Evolutionary conservation across 2,329 filamentous ascomycete genomes (phyloP).

Genomic region (Sclerotinia glacialis): DNA sequence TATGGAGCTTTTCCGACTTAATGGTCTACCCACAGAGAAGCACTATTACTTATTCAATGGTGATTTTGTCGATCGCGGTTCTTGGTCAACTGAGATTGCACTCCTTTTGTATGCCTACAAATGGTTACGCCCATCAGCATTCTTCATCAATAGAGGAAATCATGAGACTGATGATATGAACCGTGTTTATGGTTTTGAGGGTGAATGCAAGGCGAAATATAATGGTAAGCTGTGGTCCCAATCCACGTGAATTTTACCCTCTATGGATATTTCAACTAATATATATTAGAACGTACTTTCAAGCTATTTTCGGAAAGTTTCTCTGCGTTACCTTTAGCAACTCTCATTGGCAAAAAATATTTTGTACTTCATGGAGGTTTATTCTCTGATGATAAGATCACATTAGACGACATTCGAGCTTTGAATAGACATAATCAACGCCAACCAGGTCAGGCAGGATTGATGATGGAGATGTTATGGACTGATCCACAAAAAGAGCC

Average conservation of each 20-base stretch:
- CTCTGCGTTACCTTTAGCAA: conserved; percentile 87
- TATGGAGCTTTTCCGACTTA: conserved; percentile 91
- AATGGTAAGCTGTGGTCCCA: conserved; percentile 62
- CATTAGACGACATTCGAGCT: conserved; percentile 90
- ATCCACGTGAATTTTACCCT: conserved; percentile 25
- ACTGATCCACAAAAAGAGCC: conserved; percentile 87
- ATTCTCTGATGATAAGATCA: conserved; percentile 92
- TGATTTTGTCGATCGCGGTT: conserved; percentile 96
- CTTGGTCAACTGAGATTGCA: conserved; percentile 97
- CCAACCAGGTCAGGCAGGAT: conserved; percentile 85
- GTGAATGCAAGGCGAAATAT: conserved; percentile 97
- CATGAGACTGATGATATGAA: conserved; percentile 99
- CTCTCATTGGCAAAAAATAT: conserved; percentile 85
- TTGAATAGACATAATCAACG: conserved; percentile 86
- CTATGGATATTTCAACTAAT: not conserved
- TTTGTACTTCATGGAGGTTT: conserved; percentile 91
- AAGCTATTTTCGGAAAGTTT: conserved; percentile 98
- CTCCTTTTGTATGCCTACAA: conserved; percentile 94
- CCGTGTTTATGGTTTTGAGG: conserved; percentile 95
- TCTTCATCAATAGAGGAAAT: conserved; percentile 97
- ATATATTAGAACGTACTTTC: conserved; percentile 61
- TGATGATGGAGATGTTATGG: conserved; percentile 99
- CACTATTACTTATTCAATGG: conserved; percentile 98
- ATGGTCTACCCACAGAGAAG: conserved; percentile 78
- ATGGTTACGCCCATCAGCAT: conserved; percentile 80